phyloP scores from a whole-genome alignment of 2,329 filamentous ascomycete genomes.

The Cadophora luteo-olivacea region DNA sequence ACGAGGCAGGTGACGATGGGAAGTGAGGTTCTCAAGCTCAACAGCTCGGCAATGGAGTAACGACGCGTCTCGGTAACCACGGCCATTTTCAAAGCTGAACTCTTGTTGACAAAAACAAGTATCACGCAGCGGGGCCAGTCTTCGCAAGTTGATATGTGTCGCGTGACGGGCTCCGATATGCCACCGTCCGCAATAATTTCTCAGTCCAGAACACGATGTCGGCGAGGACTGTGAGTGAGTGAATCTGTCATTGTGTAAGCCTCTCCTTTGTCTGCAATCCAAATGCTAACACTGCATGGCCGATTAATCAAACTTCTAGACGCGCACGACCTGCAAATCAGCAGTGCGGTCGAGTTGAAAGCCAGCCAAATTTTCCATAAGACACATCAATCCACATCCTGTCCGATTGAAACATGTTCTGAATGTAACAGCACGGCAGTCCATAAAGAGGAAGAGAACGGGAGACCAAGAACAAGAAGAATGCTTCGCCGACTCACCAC shows the following conservation, averaged over 20 bases:
- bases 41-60: slow-evolving; percentile 40
- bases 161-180: neutral
- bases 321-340: neutral
- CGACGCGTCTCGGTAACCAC: slow-evolving; percentile 22
- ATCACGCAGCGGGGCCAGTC: neutral
- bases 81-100: slow-evolving; percentile 20
- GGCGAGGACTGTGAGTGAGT: neutral
- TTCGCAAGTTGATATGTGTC: neutral
- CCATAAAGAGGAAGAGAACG: neutral
- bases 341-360: neutral
- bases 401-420: neutral
- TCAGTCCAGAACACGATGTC: too few species aligned
- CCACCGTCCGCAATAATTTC: too few species aligned
- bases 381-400: neutral
- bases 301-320: neutral
- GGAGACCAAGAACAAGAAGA: neutral
- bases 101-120: neutral
- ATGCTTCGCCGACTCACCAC: neutral
- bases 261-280: neutral
- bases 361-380: neutral
- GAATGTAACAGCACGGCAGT: neutral
- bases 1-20: slow-evolving; percentile 35
- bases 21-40: slow-evolving; percentile 38
- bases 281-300: neutral
- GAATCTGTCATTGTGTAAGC: slow-evolving; percentile 3